These are phyloP conservation scores for Isoetes engelmannii DNA, from an alignment of 83 land plant genomes.

Conservation along the genomic window DNA sequence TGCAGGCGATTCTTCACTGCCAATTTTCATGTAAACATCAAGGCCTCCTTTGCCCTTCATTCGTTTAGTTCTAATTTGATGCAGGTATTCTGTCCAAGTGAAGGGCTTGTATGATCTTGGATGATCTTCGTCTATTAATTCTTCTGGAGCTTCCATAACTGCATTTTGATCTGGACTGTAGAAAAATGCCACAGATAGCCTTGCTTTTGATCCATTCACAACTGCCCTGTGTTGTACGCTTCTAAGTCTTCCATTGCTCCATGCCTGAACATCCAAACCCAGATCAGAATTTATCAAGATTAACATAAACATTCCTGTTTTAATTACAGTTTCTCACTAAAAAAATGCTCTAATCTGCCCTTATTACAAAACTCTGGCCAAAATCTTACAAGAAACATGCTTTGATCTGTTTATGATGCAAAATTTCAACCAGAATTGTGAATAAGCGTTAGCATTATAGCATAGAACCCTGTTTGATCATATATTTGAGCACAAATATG, in stretches of 20 bases:
- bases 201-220: neutral
- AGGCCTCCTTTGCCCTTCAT: conserved; percentile 9
- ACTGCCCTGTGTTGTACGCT: neutral
- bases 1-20: conserved; percentile 1
- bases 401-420: neutral
- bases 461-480: no score
- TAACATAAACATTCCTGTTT: neutral
- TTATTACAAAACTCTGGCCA: no score
- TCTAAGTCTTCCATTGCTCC: neutral
- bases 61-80: conserved; percentile 2
- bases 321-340: neutral
- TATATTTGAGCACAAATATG: no score
- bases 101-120: conserved; percentile 8
- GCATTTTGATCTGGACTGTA: neutral
- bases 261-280: neutral
- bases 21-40: no score
- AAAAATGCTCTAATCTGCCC: neutral
- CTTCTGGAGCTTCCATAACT: neutral
- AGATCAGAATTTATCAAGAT: neutral
- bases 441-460: no score
- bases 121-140: conserved; percentile 2
- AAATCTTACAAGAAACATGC: neutral
- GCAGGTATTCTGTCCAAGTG: conserved; percentile 11
- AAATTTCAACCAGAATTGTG: no score
- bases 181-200: neutral